phyloP scores from a whole-genome alignment of 441 rosid genomes.

The Melastoma candidum region DNA sequence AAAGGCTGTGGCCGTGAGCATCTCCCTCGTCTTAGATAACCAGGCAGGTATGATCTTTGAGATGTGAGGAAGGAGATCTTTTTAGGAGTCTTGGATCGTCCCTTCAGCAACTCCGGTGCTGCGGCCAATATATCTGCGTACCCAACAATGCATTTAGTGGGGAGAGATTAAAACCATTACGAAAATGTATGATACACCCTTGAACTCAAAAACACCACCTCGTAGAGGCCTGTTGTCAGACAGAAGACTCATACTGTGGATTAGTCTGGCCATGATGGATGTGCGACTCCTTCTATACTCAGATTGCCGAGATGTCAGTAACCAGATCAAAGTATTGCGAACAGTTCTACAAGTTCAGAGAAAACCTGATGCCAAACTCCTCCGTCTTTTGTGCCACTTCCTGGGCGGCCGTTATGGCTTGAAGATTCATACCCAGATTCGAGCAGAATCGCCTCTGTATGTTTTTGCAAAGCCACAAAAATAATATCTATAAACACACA shows the following conservation, averaged over 20 bases:
- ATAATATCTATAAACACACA: slow-evolving; percentile 9
- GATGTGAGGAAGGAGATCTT: slow-evolving; percentile 85
- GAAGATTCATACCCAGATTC: slow-evolving; percentile 85
- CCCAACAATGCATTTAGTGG: too few relatives aligned
- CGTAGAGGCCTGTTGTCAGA: slow-evolving; percentile 77
- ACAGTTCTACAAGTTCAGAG: too few relatives aligned
- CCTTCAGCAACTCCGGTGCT: slow-evolving; percentile 94
- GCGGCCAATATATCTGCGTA: slow-evolving; percentile 77
- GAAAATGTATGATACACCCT: too few relatives aligned
- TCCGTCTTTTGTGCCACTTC: slow-evolving; percentile 88
- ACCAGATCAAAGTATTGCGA: neutral
- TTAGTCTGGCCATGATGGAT: slow-evolving; percentile 88
- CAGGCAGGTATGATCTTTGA: slow-evolving; percentile 75
- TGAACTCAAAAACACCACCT: slow-evolving; percentile 29
- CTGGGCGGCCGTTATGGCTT: slow-evolving; percentile 90
- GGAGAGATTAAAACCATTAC: too few relatives aligned
- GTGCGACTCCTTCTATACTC: slow-evolving; percentile 86
- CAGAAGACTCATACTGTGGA: slow-evolving; percentile 79
- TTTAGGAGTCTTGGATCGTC: slow-evolving; percentile 82
- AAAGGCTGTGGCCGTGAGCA: too few relatives aligned
- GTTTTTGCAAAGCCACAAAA: slow-evolving; percentile 4
- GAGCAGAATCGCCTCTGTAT: slow-evolving; percentile 88
- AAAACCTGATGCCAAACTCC: slow-evolving; percentile 88
- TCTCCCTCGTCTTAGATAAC: slow-evolving; percentile 85
- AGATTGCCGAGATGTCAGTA: slow-evolving; percentile 5